Evolutionary conservation across 139 green algal genomes (phyloP), one percentile per base, ranked within the genome.

Genomic region (Asterochloris erici): DNA sequence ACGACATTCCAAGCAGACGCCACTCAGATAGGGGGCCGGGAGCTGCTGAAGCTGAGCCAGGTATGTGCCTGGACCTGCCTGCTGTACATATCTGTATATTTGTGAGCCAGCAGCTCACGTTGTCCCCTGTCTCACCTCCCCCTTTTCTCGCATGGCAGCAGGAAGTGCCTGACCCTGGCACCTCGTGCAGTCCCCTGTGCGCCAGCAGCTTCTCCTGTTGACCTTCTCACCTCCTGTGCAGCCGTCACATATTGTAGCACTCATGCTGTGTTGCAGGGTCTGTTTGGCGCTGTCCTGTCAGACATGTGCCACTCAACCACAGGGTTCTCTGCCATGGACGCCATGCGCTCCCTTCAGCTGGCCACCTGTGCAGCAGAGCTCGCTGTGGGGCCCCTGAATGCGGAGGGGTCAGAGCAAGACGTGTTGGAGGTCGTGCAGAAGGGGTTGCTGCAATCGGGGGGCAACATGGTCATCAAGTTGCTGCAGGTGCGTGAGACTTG

Each of bases 281-380:
- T 54, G 38, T 95, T 95, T 84, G 88, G 94, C 83, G 87, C 85
- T 0, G 89, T 96, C n/a, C 82, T 95, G 19, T 94, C 88, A 24
- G 94, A 96, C 86, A 97, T 96, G 94, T 90, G 94, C 27, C 91
- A 93, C 38, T 93, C 91, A 84, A 96, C 93, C 6, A 89, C 84
- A 38, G 87, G 91, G 60, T 88, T 85, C 29, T 73, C 81, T 14
- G 84, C 89, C 1, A 84, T 84, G 9, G 91, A 97, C 83, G 92
- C 92, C 16, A 91, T 90, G 79, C 89, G 93, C 80, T 96, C 90
- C 0, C 62, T 97, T 24, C 92, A 97, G 76, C 89, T 97, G 64
- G 92, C 94, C 0, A 81, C 81, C 70, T 93, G 86, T 11, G 94
- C 94, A 24, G 90, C 93, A 74, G 77, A 90, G 76, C 90, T 97